phyloP scores from a whole-genome alignment of 345 rosid genomes.

The Jatropha curcas region DNA sequence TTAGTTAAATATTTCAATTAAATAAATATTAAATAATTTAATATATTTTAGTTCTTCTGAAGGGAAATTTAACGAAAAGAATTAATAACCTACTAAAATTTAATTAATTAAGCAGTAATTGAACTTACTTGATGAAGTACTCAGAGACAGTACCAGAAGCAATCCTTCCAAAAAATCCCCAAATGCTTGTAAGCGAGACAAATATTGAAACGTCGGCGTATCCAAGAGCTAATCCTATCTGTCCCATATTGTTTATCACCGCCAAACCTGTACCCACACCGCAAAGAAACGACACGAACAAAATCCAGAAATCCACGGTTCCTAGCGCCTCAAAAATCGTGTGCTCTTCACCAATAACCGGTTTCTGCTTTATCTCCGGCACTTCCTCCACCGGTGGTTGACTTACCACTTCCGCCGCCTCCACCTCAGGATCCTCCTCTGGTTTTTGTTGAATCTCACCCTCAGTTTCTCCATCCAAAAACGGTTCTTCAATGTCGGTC shows the following conservation, averaged over 20 bases:
- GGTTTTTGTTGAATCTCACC: constrained; percentile 19
- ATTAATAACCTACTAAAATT: not conserved
- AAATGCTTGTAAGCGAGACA: constrained; percentile 78
- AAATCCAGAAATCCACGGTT: constrained; percentile 82
- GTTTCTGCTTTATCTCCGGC: constrained; percentile 38
- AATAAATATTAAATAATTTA: no score
- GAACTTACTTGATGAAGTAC: constrained; percentile 46
- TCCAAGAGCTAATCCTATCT: constrained; percentile 87
- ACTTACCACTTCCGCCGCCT: not conserved
- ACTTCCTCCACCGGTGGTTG: not conserved
- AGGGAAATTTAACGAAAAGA: no score
- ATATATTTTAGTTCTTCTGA: no score
- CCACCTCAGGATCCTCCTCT: constrained; percentile 10
- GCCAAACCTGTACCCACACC: constrained; percentile 94
- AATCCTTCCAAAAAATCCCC: constrained; percentile 94
- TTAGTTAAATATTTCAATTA: no score
- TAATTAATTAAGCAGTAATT: not conserved
- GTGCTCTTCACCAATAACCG: constrained; percentile 83
- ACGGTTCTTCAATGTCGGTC: constrained; percentile 44
- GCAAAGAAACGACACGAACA: constrained; percentile 74
- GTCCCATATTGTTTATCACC: constrained; percentile 90
- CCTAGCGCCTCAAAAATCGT: constrained; percentile 62
- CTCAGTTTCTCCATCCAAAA: constrained; percentile 37
- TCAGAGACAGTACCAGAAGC: constrained; percentile 82
- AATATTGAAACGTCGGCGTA: constrained; percentile 82